Percentiles rank a stretch among this genome's conserved stretches.
Evolutionary conservation across 495 filamentous ascomycete species (phyloP).

Genomic region (Parmelia sp.): DNA sequence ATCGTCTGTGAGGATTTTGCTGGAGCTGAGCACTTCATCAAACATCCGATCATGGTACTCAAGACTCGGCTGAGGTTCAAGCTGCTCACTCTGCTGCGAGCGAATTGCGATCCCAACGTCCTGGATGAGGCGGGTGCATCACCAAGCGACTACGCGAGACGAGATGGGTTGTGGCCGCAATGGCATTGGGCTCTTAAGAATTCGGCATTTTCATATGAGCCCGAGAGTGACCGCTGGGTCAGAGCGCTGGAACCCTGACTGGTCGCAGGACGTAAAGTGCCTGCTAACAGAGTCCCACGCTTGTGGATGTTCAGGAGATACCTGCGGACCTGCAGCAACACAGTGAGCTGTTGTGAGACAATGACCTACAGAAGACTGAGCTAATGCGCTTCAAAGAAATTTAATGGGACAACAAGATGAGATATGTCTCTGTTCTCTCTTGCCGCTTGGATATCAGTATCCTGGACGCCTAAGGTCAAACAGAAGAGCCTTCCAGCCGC

Average conservation of each 20-base stretch:
- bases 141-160: not conserved
- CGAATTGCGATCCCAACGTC: not conserved
- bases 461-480: not conserved
- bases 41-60: conserved; percentile 1
- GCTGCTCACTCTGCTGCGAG: not conserved
- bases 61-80: not conserved
- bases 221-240: not conserved
- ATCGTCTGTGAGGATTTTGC: not conserved
- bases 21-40: not conserved
- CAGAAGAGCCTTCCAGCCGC: not conserved
- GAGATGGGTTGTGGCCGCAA: conserved; percentile 1
- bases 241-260: not conserved
- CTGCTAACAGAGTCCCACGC: not conserved
- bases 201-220: not conserved
- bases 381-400: not conserved
- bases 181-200: not conserved
- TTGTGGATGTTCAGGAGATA: not conserved
- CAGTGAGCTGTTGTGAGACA: not conserved
- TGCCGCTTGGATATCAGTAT: not conserved
- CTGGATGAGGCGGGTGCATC: not conserved
- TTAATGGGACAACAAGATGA: not conserved
- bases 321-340: not conserved
- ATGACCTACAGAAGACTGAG: too few relatives aligned
- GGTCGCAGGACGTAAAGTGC: not conserved
- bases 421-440: not conserved